Percentiles rank a stretch among this genome's conserved stretches.
phyloP scores from a whole-genome alignment of 148 eudicot genomes.

The Cornus kousa region DNA sequence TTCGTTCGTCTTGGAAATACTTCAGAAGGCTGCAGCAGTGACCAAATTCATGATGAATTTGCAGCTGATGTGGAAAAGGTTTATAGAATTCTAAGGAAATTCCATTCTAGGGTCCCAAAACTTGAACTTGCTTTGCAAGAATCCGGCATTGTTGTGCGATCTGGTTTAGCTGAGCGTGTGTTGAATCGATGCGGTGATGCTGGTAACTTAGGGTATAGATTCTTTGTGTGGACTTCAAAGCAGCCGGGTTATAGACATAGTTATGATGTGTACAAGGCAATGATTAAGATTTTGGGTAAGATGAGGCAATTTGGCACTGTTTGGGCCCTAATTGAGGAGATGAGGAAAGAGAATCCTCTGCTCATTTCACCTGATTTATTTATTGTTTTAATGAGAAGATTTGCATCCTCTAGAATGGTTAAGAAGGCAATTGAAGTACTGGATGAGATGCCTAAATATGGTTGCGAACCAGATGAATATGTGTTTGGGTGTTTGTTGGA shows the following conservation, averaged over 20 bases:
- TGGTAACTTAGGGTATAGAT: conserved; percentile 74
- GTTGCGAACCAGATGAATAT: conserved; percentile 88
- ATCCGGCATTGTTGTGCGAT: conserved; percentile 61
- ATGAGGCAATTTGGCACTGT: conserved; percentile 93
- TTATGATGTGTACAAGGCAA: conserved; percentile 70
- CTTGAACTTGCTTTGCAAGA: conserved; percentile 78
- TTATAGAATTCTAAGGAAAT: conserved; percentile 68
- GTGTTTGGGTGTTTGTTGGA: conserved; percentile 92
- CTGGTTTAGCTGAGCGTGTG: conserved; percentile 75
- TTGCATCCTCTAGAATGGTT: conserved; percentile 89
- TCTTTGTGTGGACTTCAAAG: conserved; percentile 79
- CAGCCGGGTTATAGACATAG: conserved; percentile 73
- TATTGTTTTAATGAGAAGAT: conserved; percentile 85
- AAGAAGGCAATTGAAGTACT: conserved; percentile 84
- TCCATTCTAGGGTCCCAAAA: conserved; percentile 81
- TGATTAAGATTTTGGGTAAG: conserved; percentile 74
- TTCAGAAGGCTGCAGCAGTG: conserved; percentile 18
- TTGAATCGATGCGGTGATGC: conserved; percentile 91
- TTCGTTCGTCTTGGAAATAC: conserved; percentile 40
- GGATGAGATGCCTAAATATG: conserved; percentile 95
- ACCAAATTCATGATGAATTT: conserved; percentile 54
- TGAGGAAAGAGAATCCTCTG: conserved; percentile 69
- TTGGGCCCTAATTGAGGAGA: conserved; percentile 90
- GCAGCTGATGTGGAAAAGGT: conserved; percentile 72
- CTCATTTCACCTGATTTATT: conserved; percentile 72